phyloP scores from a whole-genome alignment of 2,329 filamentous ascomycete species.

The Talaromyces albobiverticillius region DNA sequence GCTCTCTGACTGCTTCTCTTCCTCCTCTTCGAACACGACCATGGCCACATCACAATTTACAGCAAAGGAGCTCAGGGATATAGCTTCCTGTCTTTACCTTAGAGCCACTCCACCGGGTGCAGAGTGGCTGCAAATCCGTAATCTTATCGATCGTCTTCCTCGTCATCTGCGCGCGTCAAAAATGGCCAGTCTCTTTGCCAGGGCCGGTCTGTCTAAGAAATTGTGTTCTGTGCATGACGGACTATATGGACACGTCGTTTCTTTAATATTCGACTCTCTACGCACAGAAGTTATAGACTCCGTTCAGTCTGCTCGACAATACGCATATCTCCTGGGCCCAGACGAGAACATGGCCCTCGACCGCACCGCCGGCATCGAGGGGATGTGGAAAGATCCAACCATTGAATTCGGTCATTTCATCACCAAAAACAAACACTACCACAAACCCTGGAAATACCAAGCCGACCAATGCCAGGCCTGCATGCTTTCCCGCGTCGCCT shows the following conservation, averaged over 20 bases:
- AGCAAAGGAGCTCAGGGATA: background rate
- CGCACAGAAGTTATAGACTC: background rate
- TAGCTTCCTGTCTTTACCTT: background rate
- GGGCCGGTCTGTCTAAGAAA: background rate
- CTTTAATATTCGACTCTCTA: slow-evolving; percentile 1
- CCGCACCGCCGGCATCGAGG: background rate
- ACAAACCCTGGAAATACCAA: slow-evolving; percentile 25
- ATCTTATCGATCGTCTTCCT: background rate
- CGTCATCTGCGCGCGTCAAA: slow-evolving; percentile 1
- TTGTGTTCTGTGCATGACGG: background rate
- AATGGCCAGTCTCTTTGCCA: background rate
- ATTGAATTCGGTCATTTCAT: too few relatives aligned
- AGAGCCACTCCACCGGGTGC: background rate
- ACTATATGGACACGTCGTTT: background rate
- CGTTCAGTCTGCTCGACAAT: background rate
- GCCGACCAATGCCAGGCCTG: slow-evolving; percentile 36
- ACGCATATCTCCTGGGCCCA: slow-evolving; percentile 1
- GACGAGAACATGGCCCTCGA: slow-evolving; percentile 6
- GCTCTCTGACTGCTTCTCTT: background rate
- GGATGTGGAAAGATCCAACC: slow-evolving; percentile 12
- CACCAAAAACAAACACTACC: too few relatives aligned
- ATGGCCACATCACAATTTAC: background rate
- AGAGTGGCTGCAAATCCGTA: background rate
- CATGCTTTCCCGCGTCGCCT: slow-evolving; percentile 32
- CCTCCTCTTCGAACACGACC: background rate